Percentiles rank a stretch among this genome's conserved stretches.
These are phyloP conservation scores for Candida albicans DNA, from an alignment of 1,139 yeast species.

Conservation along the genomic window DNA sequence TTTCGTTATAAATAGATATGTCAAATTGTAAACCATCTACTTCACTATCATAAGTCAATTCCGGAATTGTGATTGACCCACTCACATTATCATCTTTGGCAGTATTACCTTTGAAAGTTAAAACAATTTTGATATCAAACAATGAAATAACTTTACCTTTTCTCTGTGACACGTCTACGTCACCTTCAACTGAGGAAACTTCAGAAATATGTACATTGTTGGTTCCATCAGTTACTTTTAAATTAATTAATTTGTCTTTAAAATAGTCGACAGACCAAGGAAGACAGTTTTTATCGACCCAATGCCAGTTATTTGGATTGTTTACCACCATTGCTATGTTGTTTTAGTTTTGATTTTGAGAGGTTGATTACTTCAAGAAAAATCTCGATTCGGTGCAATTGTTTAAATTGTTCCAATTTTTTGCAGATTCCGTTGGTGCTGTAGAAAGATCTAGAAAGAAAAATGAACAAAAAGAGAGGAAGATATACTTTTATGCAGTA, in stretches of 20 bases:
- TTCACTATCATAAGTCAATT: conserved; percentile 92
- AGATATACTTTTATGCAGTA: too few species aligned
- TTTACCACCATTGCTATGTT: conserved; percentile 43
- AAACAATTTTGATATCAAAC: conserved; percentile 72
- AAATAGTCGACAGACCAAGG: conserved; percentile 87
- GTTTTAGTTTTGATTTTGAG: neutral
- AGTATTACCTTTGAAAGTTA: conserved; percentile 57
- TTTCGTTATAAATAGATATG: conserved; percentile 64
- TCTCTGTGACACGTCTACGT: conserved; percentile 93
- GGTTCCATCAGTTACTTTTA: conserved; percentile 35
- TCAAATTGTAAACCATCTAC: conserved; percentile 83
- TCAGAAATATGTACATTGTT: conserved; percentile 46
- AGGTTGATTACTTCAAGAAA: too few species aligned
- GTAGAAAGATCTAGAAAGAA: conserved; percentile 3
- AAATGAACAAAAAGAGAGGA: too few species aligned
- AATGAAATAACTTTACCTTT: conserved; percentile 94
- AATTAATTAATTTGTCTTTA: conserved; percentile 53
- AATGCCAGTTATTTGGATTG: conserved; percentile 73
- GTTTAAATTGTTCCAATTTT: too few species aligned
- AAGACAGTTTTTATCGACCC: conserved; percentile 98
- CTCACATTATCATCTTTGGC: conserved; percentile 36
- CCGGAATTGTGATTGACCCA: conserved; percentile 85
- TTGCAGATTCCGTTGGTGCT: neutral
- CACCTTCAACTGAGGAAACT: conserved; percentile 83
- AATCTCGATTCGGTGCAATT: too few species aligned